Base-by-base conservation (phyloP, 495 filamentous ascomycete genomes). In the Penicillium lividum region DNA sequence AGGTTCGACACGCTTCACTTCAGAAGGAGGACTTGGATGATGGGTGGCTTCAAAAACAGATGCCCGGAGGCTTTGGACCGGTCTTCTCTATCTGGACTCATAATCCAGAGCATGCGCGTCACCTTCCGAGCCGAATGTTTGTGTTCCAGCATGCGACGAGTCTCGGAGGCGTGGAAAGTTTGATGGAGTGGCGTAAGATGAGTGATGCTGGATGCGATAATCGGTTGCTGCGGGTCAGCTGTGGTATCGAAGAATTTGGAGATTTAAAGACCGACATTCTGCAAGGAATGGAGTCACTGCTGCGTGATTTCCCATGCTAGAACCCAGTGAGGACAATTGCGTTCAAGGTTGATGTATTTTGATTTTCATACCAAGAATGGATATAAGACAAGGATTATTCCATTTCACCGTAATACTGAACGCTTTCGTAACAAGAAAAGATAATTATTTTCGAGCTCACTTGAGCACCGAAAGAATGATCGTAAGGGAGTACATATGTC, bases 141-240 rank as follows among this genome's bases (percentile, higher is more conserved):
- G 80, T 95, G 40, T 98, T 97, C 75, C 89, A 95, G 61, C 93
- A 98, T 78, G 92, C 93, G 5, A 97, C 93, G 5, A 93, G 89
- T 69, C 72, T 98, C 9, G 93, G 93, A 3, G 91, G 92, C 2
- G 91, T 97, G 8, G 93, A 98, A 82, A 93, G 89, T 63, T 74
- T 97, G 82, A 88, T 98, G 64, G 80, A 63, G 64, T 78, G 67
- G 79, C 73, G 62, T 54, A 82, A 87, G 25, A 95, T 98, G 93
- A 65, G 62, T 46, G 61, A 64, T 34, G 50, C 49, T 25, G 43
- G 48, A 1, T 64, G 61, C 25, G 61, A 64, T 16, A 33, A 49
- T n/a, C 46, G 40, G 6, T 31, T 64, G n/a, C 30, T 64, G 36
- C 44, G 61, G 9, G 29, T 64, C 13, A 64, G 61, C 43, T 64